Base-by-base conservation (phyloP, 1,284 basidiomycete genomes). In the Ceratobasidium sp. region DNA sequence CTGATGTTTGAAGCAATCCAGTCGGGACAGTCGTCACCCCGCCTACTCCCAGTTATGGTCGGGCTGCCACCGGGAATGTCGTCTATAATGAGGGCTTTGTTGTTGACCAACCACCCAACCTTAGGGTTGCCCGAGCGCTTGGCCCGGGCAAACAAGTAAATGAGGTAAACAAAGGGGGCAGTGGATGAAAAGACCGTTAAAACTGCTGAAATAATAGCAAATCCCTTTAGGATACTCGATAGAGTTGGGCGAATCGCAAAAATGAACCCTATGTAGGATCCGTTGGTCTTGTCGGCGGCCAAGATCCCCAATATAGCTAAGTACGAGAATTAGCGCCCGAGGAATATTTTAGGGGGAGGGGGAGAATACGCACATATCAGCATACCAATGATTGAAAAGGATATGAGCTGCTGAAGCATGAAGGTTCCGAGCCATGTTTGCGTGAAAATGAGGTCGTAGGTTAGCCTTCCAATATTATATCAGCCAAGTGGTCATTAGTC, bases 21-120 rank as follows among this genome's bases (percentile, higher is more conserved):
- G 5, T 8, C 36, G 6, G 22, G 6, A 22, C 11, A 44, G 5
- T 33, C 41, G 45, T 45, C 59, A 1, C 7, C 1, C 24, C 59
- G 33, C 59, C 45, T 62, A 36, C n/a, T 6, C 6, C 59, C 59
- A 45, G 45, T 6, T 27, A 62, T 62, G 2, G 5, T 33, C 5
- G 59, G 59, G 22, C 45, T 14, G 2, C 22, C 59, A 36, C 24
- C 36, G 14, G 33, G 22, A 6, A 45, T 33, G 1, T 24, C 4
- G 59, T 41, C 41, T 31, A n/a, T 36, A n/a, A 62, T 7, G 19
- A 62, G 59, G 29, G 41, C 59, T 24, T 45, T 62, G 14, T 33
- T 62, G 22, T 62, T 62, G 41, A 27, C 41, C 33, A 62, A n/a
- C 59, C 59, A 62, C 24, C 59, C 59, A n/a, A 45, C 33, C 33